phyloP scores from a whole-genome alignment of 768 basidiomycete species.

The Leccinum arenicola region DNA sequence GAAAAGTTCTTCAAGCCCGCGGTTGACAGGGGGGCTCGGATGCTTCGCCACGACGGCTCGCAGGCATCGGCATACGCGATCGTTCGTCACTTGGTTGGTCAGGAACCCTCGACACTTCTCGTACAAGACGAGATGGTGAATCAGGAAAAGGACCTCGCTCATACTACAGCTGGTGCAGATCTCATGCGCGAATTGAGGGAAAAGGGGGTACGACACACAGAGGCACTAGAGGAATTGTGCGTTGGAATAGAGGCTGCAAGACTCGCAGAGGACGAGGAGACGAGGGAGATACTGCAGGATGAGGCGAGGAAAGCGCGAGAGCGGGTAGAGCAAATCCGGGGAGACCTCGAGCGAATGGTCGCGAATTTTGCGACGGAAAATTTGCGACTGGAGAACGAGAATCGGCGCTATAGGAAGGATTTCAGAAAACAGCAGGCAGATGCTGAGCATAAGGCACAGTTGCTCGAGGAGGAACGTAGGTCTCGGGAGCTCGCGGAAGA shows the following conservation, averaged over 20 bases:
- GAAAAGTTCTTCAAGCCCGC: slow-evolving; percentile 51
- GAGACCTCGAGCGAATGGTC: slow-evolving; percentile 39
- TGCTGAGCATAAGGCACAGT: slow-evolving; percentile 14
- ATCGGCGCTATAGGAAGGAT: slow-evolving; percentile 19
- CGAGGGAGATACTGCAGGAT: slow-evolving; percentile 38
- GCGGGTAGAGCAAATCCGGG: slow-evolving; percentile 41
- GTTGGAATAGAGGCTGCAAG: slow-evolving; percentile 46
- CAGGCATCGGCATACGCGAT: slow-evolving; percentile 42
- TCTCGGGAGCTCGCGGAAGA: slow-evolving; percentile 25
- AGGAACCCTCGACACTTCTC: slow-evolving; percentile 41
- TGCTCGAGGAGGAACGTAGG: slow-evolving; percentile 26
- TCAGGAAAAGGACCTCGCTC: slow-evolving; percentile 42
- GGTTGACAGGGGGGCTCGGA: slow-evolving; percentile 43
- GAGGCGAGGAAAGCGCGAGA: slow-evolving; percentile 40
- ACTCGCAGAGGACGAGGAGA: slow-evolving; percentile 43
- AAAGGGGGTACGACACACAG: slow-evolving; percentile 41
- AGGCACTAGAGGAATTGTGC: slow-evolving; percentile 44
- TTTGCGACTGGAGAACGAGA: slow-evolving; percentile 27
- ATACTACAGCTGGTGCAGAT: slow-evolving; percentile 52
- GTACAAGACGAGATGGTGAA: slow-evolving; percentile 57
- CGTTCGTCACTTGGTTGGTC: slow-evolving; percentile 40
- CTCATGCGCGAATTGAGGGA: slow-evolving; percentile 47
- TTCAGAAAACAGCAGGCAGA: slow-evolving; percentile 20
- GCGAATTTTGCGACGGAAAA: slow-evolving; percentile 37
- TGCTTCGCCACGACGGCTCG: slow-evolving; percentile 43